Conservation (phyloP, 345 rosid genomes). For the Moricandia moricandioides region DNA sequence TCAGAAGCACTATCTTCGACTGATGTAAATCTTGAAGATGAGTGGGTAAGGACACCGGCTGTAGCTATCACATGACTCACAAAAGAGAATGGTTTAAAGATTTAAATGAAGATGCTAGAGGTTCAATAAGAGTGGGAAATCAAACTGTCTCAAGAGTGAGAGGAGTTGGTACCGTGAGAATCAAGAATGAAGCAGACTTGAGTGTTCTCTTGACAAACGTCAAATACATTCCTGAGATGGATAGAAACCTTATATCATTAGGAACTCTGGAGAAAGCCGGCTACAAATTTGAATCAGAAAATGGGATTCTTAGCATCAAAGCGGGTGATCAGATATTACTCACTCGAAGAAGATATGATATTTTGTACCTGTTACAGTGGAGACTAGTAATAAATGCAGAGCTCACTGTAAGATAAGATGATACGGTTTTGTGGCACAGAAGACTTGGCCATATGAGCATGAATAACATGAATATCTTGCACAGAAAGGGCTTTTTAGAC, state of each 20-base stretch:
- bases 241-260: not conserved
- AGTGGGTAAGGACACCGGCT: not conserved
- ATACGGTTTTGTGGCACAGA: not conserved
- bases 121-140: not conserved
- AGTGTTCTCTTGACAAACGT: not conserved
- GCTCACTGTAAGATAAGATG: not conserved
- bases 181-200: not conserved
- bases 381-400: not conserved
- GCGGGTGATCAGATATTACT: not conserved
- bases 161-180: not conserved
- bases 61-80: not conserved
- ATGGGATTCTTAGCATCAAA: not conserved
- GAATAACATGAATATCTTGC: too few species aligned
- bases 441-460: not conserved
- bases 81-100: not conserved
- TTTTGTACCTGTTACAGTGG: not conserved
- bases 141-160: not conserved
- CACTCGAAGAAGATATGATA: not conserved
- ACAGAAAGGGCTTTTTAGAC: too few species aligned
- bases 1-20: not conserved
- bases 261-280: not conserved
- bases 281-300: not conserved
- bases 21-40: not conserved
- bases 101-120: not conserved
- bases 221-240: not conserved